Percentiles rank a stretch among this genome's conserved stretches.
Evolutionary conservation across 1,284 basidiomycete species (phyloP).

Genomic region (Ustilago cynodontis): DNA sequence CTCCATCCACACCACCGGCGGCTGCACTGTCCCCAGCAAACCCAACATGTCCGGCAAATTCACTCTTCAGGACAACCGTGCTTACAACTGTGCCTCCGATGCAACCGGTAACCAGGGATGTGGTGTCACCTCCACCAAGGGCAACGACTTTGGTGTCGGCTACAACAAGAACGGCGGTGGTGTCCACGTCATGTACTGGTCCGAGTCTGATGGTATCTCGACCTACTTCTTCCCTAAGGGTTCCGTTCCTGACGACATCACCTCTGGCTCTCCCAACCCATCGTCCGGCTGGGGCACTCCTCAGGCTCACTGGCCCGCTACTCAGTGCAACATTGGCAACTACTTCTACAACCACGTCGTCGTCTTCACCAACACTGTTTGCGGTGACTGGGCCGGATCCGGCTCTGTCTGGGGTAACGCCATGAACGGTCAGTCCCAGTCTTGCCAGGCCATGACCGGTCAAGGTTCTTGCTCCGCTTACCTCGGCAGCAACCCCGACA

Average conservation of each 20-base stretch:
- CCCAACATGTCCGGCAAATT: conserved; percentile 48
- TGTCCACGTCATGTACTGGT: conserved; percentile 66
- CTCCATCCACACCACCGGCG: conserved; percentile 55
- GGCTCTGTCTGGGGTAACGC: conserved; percentile 44
- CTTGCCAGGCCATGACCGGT: conserved; percentile 47
- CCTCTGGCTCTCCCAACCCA: conserved; percentile 68
- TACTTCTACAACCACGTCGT: conserved; percentile 70
- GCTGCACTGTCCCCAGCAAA: conserved; percentile 38
- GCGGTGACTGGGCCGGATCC: conserved; percentile 56
- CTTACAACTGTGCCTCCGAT: conserved; percentile 75
- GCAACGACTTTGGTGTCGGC: conserved; percentile 74
- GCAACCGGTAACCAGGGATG: conserved; percentile 77
- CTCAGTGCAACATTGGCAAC: conserved; percentile 71
- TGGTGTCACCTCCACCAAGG: conserved; percentile 73
- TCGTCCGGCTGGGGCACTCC: conserved; percentile 72
- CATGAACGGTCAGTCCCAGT: conserved; percentile 51
- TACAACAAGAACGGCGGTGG: conserved; percentile 78
- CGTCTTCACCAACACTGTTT: conserved; percentile 56
- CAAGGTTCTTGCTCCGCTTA: conserved; percentile 34
- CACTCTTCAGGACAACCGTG: conserved; percentile 52
- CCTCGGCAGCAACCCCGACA: conserved; percentile 40
- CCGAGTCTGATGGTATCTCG: conserved; percentile 70
- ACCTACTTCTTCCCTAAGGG: conserved; percentile 76
- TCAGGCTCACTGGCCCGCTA: conserved; percentile 73
- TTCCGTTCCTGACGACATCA: conserved; percentile 72